Conservation (phyloP, 345 rosid genomes). For the Conringia planisiliqua region DNA sequence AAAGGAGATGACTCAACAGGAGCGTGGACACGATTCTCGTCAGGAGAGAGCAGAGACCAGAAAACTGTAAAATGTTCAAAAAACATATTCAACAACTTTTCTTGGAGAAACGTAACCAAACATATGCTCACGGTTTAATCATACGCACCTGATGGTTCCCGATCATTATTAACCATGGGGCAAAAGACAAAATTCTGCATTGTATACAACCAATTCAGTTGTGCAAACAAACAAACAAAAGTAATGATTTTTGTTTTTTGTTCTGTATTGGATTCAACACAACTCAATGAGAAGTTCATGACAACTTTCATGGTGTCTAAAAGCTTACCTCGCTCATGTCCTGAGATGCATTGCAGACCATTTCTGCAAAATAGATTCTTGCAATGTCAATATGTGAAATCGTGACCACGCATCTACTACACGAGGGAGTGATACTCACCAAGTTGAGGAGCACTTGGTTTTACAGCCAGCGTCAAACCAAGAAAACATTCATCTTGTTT, state of each 20-base stretch:
- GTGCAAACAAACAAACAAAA: not conserved
- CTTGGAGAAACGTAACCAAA: not conserved
- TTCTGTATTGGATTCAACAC: not conserved
- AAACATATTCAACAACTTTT: not conserved
- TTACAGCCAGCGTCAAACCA: slow-evolving; percentile 85
- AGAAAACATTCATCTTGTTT: slow-evolving; percentile 88
- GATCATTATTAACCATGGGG: slow-evolving; percentile 51
- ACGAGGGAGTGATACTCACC: slow-evolving; percentile 39
- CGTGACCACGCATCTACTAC: not conserved
- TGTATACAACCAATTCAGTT: not conserved
- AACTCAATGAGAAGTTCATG: not conserved
- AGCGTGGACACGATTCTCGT: slow-evolving; percentile 44
- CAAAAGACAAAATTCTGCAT: slow-evolving; percentile 70
- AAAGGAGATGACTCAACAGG: slow-evolving; percentile 67
- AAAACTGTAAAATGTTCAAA: slow-evolving; percentile 46
- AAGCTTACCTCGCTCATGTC: slow-evolving; percentile 59
- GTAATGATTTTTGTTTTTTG: not conserved
- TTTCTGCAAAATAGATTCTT: slow-evolving; percentile 42
- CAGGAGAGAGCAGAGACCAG: slow-evolving; percentile 79
- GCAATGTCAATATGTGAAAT: not conserved
- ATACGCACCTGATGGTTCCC: slow-evolving; percentile 60
- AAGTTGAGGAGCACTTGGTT: slow-evolving; percentile 70
- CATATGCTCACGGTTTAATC: not conserved
- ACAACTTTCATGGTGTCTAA: not conserved
- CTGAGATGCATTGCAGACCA: slow-evolving; percentile 56